A percentile compares a stretch with the other conserved stretches of the same genome.
phyloP scores from a whole-genome alignment of 352 stramenopile species.

The Halophytophthora batemanensis region DNA sequence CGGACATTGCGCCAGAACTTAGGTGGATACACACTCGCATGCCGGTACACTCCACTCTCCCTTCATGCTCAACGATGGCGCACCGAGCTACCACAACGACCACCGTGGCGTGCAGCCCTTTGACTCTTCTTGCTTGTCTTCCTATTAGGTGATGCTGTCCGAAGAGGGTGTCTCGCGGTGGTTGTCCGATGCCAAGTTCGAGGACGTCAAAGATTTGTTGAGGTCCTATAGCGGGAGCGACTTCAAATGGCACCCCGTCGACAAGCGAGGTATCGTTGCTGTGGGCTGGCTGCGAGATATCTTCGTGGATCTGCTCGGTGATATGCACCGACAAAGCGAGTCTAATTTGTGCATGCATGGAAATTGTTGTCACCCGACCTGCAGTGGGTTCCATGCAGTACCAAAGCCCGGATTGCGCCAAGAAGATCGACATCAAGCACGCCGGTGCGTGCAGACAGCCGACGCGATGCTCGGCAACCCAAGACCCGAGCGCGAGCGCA shows the following conservation, averaged over 20 bases:
- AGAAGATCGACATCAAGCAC: slow-evolving; percentile 76
- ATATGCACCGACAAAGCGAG: not conserved
- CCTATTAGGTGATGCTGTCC: slow-evolving; percentile 66
- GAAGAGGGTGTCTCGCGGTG: slow-evolving; percentile 58
- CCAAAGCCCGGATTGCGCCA: slow-evolving; percentile 67
- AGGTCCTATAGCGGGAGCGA: slow-evolving; percentile 43
- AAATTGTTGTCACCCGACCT: not conserved
- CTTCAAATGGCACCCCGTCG: slow-evolving; percentile 76
- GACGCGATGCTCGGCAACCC: no score
- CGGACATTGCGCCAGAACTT: slow-evolving; percentile 55
- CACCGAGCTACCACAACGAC: no score
- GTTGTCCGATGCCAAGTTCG: slow-evolving; percentile 65
- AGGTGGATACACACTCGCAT: slow-evolving; percentile 87
- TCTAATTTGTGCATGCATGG: not conserved
- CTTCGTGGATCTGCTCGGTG: not conserved
- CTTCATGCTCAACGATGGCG: not conserved
- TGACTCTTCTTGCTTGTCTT: not conserved
- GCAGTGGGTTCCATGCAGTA: slow-evolving; percentile 75
- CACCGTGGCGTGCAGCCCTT: no score
- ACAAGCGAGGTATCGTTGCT: slow-evolving; percentile 65
- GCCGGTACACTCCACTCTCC: slow-evolving; percentile 37
- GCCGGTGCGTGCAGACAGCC: slow-evolving; percentile 33
- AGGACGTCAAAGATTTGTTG: slow-evolving; percentile 51
- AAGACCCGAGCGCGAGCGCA: not conserved
- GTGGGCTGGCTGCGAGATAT: not conserved